Conservation (phyloP, 352 stramenopile species). For the Phytophthora podocarpi region DNA sequence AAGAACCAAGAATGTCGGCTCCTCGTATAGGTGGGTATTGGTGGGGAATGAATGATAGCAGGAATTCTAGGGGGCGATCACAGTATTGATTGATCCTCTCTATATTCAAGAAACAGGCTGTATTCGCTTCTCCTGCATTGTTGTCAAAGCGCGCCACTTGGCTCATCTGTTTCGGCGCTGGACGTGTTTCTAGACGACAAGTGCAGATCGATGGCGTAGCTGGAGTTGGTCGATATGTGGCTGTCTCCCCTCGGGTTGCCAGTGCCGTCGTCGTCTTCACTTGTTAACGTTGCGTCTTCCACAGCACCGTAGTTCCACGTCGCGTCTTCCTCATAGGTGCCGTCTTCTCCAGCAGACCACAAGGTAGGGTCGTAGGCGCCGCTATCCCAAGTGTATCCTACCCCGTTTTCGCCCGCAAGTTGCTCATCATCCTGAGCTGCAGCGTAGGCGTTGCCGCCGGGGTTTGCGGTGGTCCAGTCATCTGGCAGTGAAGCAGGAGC, state of each 20-base stretch:
- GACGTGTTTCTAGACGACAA: slow-evolving; percentile 27
- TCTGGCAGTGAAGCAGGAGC: not conserved
- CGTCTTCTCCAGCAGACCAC: slow-evolving; percentile 13
- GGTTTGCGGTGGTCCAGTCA: not conserved
- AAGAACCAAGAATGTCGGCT: not conserved
- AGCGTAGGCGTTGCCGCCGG: not conserved
- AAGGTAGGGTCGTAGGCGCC: slow-evolving; percentile 16
- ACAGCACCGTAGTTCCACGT: slow-evolving; percentile 18
- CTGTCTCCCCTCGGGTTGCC: not conserved
- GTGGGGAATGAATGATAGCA: slow-evolving; percentile 12
- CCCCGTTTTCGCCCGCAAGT: not conserved
- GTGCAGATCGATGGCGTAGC: slow-evolving; percentile 60
- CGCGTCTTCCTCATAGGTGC: slow-evolving; percentile 9
- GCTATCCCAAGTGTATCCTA: slow-evolving; percentile 9
- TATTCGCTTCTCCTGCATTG: slow-evolving; percentile 19
- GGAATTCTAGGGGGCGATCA: not conserved
- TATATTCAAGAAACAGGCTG: slow-evolving; percentile 39
- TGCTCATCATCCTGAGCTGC: slow-evolving; percentile 10
- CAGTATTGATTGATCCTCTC: slow-evolving; percentile 26
- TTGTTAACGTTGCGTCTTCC: slow-evolving; percentile 3
- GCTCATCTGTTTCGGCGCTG: slow-evolving; percentile 23
- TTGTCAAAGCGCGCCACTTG: slow-evolving; percentile 24
- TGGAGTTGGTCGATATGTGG: slow-evolving; percentile 53
- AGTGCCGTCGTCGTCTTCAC: slow-evolving; percentile 13
- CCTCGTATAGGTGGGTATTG: slow-evolving; percentile 15